Base-by-base conservation (phyloP, 164 flowering plant species). In the Vitis rupestris region DNA sequence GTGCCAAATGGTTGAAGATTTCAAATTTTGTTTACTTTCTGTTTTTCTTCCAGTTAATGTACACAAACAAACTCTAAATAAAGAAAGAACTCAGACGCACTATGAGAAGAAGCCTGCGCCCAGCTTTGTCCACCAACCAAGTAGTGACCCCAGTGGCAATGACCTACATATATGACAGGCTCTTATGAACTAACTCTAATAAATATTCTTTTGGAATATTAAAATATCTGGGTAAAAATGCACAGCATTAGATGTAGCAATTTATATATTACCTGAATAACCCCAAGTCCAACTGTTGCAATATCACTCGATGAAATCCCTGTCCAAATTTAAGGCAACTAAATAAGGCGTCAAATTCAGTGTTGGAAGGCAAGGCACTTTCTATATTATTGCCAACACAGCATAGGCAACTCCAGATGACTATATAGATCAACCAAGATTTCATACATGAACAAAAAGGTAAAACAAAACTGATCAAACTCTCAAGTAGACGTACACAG, bases 51-150 rank as follows among this genome's bases (percentile, higher is more conserved):
- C 17, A 29, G 15, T 64, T 30, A 44, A n/a, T 19, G 29, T n/a
- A 70, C n/a, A 52, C 3, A n/a, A 52, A 68, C 8, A 59, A 50
- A 59, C 10, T 10, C 9, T 16, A 44, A 30, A 49, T 2, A 50
- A 64, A 50, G 29, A 61, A 59, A 57, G 51, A 63, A 47, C 60
- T 60, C 16, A 23, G 16, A 69, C 82, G 4, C 67, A 83, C 86
- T 9, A 74, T 72, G 16, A 83, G 84, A 59, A 83, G 84, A 48
- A 83, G 70, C 68, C 86, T 77, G 54, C 86, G 84, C 2, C 86
- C 86, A 67, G 81, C 71, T 74, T 70, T 81, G 74, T 83, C 84
- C 72, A 79, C 57, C 78, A 83, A 70, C 84, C 84, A 81, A 16
- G 80, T 69, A n/a, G 81, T 61, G 56, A 81, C 55, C 30, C 67